Conservation (phyloP, 768 basidiomycete genomes). For the Wakefieldia striispora region DNA sequence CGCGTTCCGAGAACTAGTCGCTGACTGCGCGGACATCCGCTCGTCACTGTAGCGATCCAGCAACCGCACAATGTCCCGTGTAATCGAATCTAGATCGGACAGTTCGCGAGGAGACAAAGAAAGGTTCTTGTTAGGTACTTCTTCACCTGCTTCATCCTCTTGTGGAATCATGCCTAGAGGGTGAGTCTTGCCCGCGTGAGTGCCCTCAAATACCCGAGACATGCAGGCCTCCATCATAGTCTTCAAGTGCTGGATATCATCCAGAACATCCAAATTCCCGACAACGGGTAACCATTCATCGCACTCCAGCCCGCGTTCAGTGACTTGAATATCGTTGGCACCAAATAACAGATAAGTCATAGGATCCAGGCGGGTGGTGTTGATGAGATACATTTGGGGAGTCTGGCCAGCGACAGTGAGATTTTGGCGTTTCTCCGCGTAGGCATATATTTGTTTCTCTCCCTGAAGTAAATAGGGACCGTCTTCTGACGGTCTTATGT, state of each 20-base stretch:
- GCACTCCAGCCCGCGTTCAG: conserved; percentile 74
- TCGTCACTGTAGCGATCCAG: conserved; percentile 72
- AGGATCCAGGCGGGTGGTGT: conserved; percentile 82
- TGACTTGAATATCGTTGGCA: conserved; percentile 71
- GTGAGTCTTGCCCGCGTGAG: conserved; percentile 44
- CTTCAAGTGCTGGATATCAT: conserved; percentile 83
- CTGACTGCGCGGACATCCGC: conserved; percentile 53
- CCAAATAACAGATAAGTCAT: conserved; percentile 91
- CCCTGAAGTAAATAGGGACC: conserved; percentile 23
- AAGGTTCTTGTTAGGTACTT: conserved; percentile 39
- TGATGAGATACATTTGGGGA: conserved; percentile 69
- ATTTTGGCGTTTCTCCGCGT: conserved; percentile 81
- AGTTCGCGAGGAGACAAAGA: conserved; percentile 68
- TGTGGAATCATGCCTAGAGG: conserved; percentile 36
- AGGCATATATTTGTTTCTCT: conserved; percentile 80
- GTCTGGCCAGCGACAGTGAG: conserved; percentile 45
- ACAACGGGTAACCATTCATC: conserved; percentile 89
- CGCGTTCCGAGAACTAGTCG: conserved; percentile 60
- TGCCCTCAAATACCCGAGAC: conserved; percentile 88
- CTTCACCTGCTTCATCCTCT: conserved; percentile 58
- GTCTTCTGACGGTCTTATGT: conserved; percentile 24
- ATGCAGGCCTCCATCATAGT: conserved; percentile 77
- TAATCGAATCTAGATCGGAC: conserved; percentile 71
- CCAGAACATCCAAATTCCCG: conserved; percentile 69
- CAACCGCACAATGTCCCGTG: conserved; percentile 69